phyloP scores from a whole-genome alignment of 2,329 filamentous ascomycete genomes.

The Amesomyces nigricolor region DNA sequence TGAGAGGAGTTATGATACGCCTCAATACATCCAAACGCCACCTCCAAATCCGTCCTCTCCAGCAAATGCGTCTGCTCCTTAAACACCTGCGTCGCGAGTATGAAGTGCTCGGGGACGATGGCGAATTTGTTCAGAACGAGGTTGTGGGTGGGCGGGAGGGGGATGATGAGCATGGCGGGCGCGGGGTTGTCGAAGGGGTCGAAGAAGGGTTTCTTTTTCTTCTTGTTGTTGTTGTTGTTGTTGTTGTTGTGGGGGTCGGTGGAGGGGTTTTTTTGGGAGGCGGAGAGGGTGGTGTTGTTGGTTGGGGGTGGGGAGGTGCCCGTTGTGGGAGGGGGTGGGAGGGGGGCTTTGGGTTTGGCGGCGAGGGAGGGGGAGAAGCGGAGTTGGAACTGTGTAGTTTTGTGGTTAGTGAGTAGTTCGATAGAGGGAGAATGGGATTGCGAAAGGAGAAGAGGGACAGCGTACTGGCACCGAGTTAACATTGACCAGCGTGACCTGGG shows the following conservation, averaged over 20 bases:
- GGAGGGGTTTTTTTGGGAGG: neutral
- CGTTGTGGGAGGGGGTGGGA: slow-evolving; percentile 18
- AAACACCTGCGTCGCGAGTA: slow-evolving; percentile 60
- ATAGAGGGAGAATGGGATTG: neutral
- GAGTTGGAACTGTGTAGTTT: slow-evolving; percentile 56
- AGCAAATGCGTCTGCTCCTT: slow-evolving; percentile 61
- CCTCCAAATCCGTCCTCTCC: slow-evolving; percentile 54
- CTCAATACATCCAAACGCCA: slow-evolving; percentile 55
- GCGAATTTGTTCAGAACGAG: slow-evolving; percentile 73
- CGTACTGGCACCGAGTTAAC: slow-evolving; percentile 41
- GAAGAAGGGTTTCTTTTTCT: slow-evolving; percentile 29
- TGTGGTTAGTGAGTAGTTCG: neutral
- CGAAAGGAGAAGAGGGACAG: neutral
- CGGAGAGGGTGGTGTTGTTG: slow-evolving; percentile 30
- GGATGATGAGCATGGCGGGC: slow-evolving; percentile 47
- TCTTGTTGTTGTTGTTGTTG: neutral
- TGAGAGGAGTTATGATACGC: slow-evolving; percentile 34
- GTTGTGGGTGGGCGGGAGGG: slow-evolving; percentile 50
- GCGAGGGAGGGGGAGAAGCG: slow-evolving; percentile 65
- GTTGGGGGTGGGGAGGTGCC: slow-evolving; percentile 20
- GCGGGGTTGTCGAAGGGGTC: slow-evolving; percentile 62
- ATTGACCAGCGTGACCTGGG: slow-evolving; percentile 45
- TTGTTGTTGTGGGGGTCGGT: neutral
- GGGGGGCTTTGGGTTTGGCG: slow-evolving; percentile 54
- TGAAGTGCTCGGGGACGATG: slow-evolving; percentile 64